Base-by-base conservation (phyloP, 2,329 filamentous ascomycete species). In the Aspergillus udagawae region DNA sequence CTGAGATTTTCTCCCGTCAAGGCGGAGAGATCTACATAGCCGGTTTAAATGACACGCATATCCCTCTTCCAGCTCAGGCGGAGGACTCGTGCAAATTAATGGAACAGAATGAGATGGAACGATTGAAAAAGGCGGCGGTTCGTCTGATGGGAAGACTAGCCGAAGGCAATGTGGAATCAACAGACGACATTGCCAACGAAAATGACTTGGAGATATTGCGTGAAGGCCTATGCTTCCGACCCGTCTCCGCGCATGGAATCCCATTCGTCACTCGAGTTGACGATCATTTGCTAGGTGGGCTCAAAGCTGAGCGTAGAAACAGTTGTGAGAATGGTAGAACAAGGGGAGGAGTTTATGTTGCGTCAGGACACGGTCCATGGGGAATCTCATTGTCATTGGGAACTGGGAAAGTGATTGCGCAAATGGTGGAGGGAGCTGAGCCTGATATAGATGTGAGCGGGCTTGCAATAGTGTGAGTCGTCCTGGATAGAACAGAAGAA, bases 291-390 rank as follows among this genome's bases (percentile, higher is more conserved):
- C 77, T 91, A 3, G 86, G 85, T 1, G 67, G 76, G 0, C 67
- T 82, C 6, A 73, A 66, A 57, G 84, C 79, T 5, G 69, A 68
- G 45, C 66, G 66, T 27, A 70, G 67, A 20, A 66, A 65, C 0
- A 77, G 85, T 1, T 83, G 87, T 32, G 64, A 55, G 54, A 51
- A 59, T 4, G 27, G 10, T 23, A 35, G 51, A 27, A 20, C 10
- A 3, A 25, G 71, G 62, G 60, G 87, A 1, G 88, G 89, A 3
- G 86, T 93, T 0, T 92, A 84, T 68, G 70, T 92, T 41, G 85
- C 86, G 1, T 80, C 86, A 3, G 89, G 90, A 0, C 89, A 92
- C 76, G 89, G 89, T 0, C 86, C 89, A 0, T 92, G 89, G 89
- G 89, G 89, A 0, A 88, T 88, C 27, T 82, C 79, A 50, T 67